Conservation (phyloP, 768 basidiomycete species). For the Auricularia auricula-judae region DNA sequence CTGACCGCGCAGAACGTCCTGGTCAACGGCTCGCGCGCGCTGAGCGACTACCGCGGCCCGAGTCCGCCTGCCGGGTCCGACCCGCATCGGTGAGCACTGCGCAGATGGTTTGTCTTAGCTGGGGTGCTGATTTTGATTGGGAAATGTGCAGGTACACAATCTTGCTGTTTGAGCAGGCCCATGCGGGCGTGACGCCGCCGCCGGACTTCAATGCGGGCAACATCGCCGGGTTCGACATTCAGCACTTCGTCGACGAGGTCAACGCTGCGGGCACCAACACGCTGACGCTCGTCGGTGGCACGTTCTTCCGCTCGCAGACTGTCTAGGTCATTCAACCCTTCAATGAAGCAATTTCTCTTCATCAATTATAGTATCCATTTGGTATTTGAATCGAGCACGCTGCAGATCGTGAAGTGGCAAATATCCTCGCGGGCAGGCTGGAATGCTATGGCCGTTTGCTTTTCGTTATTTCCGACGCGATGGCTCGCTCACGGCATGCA, state of each 20-base stretch:
- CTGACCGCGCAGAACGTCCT: constrained; percentile 16
- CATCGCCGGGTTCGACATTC: background rate
- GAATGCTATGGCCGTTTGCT: too few species aligned
- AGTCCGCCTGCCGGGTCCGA: constrained; percentile 31
- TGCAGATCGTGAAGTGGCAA: rapidly evolving
- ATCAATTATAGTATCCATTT: too few species aligned
- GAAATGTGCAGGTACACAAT: constrained; percentile 31
- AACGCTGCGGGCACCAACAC: background rate
- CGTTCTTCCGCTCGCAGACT: background rate
- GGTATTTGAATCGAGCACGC: too few species aligned
- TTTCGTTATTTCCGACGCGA: too few species aligned
- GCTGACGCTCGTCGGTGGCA: background rate
- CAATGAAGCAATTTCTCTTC: too few species aligned
- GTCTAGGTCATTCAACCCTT: too few species aligned
- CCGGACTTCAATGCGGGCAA: background rate
- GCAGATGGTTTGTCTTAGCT: background rate
- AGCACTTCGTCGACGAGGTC: background rate
- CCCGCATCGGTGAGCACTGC: constrained; percentile 27
- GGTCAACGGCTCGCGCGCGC: constrained; percentile 30
- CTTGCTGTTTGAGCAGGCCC: constrained; percentile 31
- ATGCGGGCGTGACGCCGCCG: background rate
- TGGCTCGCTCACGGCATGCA: too few species aligned
- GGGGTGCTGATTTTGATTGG: background rate
- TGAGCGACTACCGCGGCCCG: constrained; percentile 30
- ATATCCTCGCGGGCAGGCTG: too few species aligned